Conservation (phyloP, 345 rosid genomes). For the Lagerstroemia speciosa region DNA sequence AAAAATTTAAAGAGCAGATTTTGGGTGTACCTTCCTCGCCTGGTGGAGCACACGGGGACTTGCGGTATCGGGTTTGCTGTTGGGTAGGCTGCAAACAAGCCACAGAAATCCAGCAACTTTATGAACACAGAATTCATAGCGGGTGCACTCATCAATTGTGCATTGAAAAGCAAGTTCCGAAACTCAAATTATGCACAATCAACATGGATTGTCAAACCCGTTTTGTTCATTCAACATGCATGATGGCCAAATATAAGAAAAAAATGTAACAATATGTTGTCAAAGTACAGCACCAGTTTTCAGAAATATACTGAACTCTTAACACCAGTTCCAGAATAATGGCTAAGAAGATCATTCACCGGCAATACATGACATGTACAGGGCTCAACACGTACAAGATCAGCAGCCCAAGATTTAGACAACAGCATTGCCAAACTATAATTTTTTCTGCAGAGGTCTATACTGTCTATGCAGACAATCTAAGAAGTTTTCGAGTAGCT, state of each 20-base stretch:
- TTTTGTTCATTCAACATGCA: neutral
- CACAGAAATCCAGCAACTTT: neutral
- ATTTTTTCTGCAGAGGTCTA: neutral
- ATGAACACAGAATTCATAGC: no score
- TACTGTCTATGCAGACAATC: no score
- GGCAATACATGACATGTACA: neutral
- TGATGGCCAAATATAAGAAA: no score
- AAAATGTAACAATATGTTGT: no score
- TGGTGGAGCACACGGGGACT: slow-evolving; percentile 85
- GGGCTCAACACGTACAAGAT: neutral
- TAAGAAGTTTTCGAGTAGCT: neutral
- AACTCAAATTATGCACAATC: neutral
- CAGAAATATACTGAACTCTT: neutral
- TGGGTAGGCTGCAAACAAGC: slow-evolving; percentile 68
- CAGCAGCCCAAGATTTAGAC: neutral
- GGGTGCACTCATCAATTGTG: neutral
- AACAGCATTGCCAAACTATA: neutral
- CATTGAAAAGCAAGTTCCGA: neutral
- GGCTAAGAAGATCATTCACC: neutral
- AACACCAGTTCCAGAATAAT: neutral
- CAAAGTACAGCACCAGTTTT: neutral
- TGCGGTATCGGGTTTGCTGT: slow-evolving; percentile 93
- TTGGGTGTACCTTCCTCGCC: slow-evolving; percentile 35
- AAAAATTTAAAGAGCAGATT: neutral
- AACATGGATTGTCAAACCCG: neutral